A percentile compares a stretch with the other conserved stretches of the same genome.
Conservation (phyloP, 306 rosid species). For the Hylodesmum podocarpum region DNA sequence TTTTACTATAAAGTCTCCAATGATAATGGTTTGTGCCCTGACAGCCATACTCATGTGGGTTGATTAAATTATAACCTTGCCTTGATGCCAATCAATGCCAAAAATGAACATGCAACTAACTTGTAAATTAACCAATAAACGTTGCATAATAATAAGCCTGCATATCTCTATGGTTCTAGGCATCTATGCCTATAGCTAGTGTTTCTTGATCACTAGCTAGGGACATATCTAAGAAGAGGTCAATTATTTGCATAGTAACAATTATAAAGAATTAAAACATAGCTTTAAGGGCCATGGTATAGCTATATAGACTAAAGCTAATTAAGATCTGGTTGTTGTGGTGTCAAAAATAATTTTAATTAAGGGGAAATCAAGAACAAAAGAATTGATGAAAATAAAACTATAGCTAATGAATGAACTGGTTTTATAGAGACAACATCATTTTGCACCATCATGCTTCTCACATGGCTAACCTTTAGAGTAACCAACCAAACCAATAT, state of each 20-base stretch:
- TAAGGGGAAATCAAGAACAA: neutral
- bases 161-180: neutral
- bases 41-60: neutral
- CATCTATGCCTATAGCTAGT: no score
- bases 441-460: slow-evolving; percentile 35
- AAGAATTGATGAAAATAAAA: neutral
- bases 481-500: slow-evolving; percentile 38
- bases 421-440: slow-evolving; percentile 35
- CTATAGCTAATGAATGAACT: neutral
- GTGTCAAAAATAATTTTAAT: neutral
- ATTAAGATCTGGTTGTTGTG: neutral
- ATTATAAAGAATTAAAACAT: neutral
- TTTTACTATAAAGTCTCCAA: no score
- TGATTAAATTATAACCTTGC: neutral
- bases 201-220: no score
- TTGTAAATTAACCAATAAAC: neutral
- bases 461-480: slow-evolving; percentile 50
- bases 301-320: neutral
- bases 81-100: neutral
- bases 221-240: slow-evolving; percentile 1
- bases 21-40: neutral
- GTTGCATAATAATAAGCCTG: neutral
- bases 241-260: slow-evolving; percentile 9
- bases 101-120: neutral
- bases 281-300: neutral